A percentile compares a stretch with the other conserved stretches of the same genome.
Evolutionary conservation across 805 yeast genomes (phyloP).

Genomic region (Geotrichum ghanense): DNA sequence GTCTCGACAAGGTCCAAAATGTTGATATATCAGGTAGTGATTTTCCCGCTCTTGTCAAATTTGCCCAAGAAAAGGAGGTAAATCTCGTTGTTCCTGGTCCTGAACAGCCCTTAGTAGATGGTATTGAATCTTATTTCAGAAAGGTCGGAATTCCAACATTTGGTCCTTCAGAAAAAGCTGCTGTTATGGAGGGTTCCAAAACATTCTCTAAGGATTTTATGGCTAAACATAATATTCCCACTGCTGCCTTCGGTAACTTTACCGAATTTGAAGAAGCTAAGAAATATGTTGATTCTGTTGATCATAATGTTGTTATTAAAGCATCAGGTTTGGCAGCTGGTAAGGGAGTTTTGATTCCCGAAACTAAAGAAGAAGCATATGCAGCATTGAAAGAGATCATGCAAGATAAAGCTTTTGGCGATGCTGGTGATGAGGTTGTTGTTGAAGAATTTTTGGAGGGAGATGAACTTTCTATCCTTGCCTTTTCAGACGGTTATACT

Average conservation of each 20-base stretch:
- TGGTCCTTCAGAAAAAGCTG: slow-evolving; percentile 91
- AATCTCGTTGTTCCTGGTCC: slow-evolving; percentile 92
- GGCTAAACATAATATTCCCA: slow-evolving; percentile 86
- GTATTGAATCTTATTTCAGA: slow-evolving; percentile 61
- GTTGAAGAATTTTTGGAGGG: slow-evolving; percentile 95
- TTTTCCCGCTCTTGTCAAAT: slow-evolving; percentile 57
- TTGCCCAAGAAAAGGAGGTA: slow-evolving; percentile 58
- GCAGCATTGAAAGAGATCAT: slow-evolving; percentile 77
- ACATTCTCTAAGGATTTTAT: slow-evolving; percentile 88
- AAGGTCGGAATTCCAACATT: slow-evolving; percentile 88
- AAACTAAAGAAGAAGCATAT: slow-evolving; percentile 70
- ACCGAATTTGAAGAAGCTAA: slow-evolving; percentile 65
- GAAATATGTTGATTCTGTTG: slow-evolving; percentile 49
- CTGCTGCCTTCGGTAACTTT: slow-evolving; percentile 84
- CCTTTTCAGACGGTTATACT: slow-evolving; percentile 89
- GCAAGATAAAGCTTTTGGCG: slow-evolving; percentile 81
- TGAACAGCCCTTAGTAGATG: slow-evolving; percentile 97
- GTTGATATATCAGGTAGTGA: slow-evolving; percentile 61
- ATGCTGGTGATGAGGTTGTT: slow-evolving; percentile 91
- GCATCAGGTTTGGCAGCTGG: slow-evolving; percentile 99
- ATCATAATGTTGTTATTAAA: slow-evolving; percentile 78
- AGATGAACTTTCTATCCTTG: slow-evolving; percentile 87
- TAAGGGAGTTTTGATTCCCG: slow-evolving; percentile 93
- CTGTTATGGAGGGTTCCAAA: slow-evolving; percentile 93
- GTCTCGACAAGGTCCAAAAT: slow-evolving; percentile 45